A percentile compares a stretch with the other conserved stretches of the same genome.
Conservation (phyloP, 1,139 yeast genomes). For the Pichia sp. region DNA sequence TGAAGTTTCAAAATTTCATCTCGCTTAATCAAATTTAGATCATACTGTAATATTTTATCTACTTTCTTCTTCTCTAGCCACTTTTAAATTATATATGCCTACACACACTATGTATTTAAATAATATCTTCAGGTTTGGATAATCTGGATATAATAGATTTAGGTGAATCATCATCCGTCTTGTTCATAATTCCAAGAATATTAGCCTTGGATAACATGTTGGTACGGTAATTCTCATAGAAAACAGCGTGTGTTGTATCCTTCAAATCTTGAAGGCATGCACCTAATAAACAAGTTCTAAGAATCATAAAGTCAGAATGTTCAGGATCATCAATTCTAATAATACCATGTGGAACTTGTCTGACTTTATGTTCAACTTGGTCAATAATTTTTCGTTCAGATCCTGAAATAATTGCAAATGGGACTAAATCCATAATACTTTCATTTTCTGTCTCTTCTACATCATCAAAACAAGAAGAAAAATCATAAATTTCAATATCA, state of each 20-base stretch:
- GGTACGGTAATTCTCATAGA: slow-evolving; percentile 76
- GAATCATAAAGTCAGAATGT: slow-evolving; percentile 87
- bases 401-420: slow-evolving; percentile 91
- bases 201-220: slow-evolving; percentile 37
- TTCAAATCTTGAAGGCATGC: slow-evolving; percentile 93
- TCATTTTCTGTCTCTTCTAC: slow-evolving; percentile 19
- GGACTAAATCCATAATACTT: slow-evolving; percentile 44
- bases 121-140: slow-evolving; percentile 2
- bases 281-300: slow-evolving; percentile 86
- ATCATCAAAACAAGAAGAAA: slow-evolving; percentile 46
- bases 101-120: not conserved
- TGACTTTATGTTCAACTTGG: slow-evolving; percentile 42
- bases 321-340: slow-evolving; percentile 84
- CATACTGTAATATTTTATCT: too few species aligned
- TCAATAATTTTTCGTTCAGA: slow-evolving; percentile 70
- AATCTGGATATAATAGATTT: not conserved
- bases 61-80: too few species aligned
- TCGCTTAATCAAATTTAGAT: too few species aligned
- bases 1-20: too few species aligned
- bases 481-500: slow-evolving; percentile 78
- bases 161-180: not conserved
- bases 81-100: too few species aligned
- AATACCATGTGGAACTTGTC: slow-evolving; percentile 86
- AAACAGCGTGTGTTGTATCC: slow-evolving; percentile 79
- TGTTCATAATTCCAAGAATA: slow-evolving; percentile 5